These are phyloP conservation scores for Bretschneidera sinensis DNA, from an alignment of 345 rosid species.

Conservation along the genomic window DNA sequence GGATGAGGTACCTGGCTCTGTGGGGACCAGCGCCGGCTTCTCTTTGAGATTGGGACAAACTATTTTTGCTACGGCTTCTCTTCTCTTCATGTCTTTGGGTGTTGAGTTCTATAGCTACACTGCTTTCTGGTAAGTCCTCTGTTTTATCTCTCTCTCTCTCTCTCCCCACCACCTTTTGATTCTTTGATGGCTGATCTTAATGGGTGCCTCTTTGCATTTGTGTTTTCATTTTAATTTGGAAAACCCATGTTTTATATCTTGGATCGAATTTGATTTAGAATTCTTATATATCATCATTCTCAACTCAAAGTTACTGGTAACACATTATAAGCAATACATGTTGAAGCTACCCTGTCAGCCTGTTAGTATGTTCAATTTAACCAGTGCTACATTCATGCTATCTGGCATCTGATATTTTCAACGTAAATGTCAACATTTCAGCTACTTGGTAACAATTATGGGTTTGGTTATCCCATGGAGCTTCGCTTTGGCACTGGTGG, in stretches of 20 bases:
- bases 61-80: slow-evolving; percentile 71
- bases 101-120: slow-evolving; percentile 84
- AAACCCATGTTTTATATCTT: background rate
- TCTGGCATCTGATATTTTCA: too few relatives aligned
- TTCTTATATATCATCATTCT: too few relatives aligned
- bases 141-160: background rate
- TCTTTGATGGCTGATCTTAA: background rate
- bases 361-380: too few relatives aligned
- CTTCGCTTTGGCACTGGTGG: slow-evolving; percentile 68
- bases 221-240: background rate
- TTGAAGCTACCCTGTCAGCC: too few relatives aligned
- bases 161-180: background rate
- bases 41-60: slow-evolving; percentile 79
- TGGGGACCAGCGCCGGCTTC: slow-evolving; percentile 73
- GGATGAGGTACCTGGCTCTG: slow-evolving; percentile 65
- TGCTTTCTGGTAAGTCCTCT: slow-evolving; percentile 63
- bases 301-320: too few relatives aligned
- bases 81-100: slow-evolving; percentile 81
- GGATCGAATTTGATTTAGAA: background rate
- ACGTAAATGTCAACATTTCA: too few relatives aligned
- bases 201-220: background rate
- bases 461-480: slow-evolving; percentile 91
- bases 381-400: too few relatives aligned
- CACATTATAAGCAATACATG: too few relatives aligned
- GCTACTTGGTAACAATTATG: slow-evolving; percentile 85